These are phyloP conservation scores for Aspergillus fructus DNA, from an alignment of 2,329 filamentous ascomycete species.

Conservation along the genomic window DNA sequence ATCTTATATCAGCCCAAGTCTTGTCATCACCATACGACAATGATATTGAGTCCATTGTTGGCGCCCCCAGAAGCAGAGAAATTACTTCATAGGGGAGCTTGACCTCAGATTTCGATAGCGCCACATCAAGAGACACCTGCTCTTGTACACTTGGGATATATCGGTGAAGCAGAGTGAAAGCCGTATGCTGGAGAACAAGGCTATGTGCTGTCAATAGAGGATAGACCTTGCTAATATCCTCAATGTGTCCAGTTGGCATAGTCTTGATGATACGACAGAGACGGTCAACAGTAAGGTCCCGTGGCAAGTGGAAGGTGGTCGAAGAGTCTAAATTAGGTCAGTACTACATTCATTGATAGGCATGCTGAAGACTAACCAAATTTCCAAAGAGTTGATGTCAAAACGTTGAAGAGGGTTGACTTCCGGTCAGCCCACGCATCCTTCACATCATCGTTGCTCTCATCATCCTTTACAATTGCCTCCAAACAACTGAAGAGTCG, in stretches of 20 bases:
- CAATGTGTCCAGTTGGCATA: slow-evolving; percentile 61
- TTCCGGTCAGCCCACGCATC: slow-evolving; percentile 68
- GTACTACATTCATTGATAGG: background rate
- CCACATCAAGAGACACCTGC: slow-evolving; percentile 75
- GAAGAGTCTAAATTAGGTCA: slow-evolving; percentile 40
- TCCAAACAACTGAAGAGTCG: slow-evolving; percentile 67
- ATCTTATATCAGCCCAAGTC: slow-evolving; percentile 69
- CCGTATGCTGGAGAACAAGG: slow-evolving; percentile 71
- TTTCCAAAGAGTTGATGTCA: slow-evolving; percentile 42
- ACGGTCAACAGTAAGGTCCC: slow-evolving; percentile 72
- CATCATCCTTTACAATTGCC: slow-evolving; percentile 53
- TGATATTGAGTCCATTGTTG: slow-evolving; percentile 66
- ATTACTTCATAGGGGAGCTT: slow-evolving; percentile 80
- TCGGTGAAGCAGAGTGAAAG: slow-evolving; percentile 75
- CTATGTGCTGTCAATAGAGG: slow-evolving; percentile 74
- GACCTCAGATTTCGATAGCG: slow-evolving; percentile 55
- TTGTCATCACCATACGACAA: slow-evolving; percentile 63
- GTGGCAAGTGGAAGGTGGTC: slow-evolving; percentile 61
- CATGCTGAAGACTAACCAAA: slow-evolving; percentile 34
- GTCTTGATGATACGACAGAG: slow-evolving; percentile 68
- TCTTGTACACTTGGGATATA: slow-evolving; percentile 78
- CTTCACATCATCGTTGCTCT: slow-evolving; percentile 80
- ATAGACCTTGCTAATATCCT: slow-evolving; percentile 69
- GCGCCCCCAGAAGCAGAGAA: slow-evolving; percentile 76
- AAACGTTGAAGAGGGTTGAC: slow-evolving; percentile 58